Conservation (phyloP, 176 grass and related monocot species). For the Avena atlantica region DNA sequence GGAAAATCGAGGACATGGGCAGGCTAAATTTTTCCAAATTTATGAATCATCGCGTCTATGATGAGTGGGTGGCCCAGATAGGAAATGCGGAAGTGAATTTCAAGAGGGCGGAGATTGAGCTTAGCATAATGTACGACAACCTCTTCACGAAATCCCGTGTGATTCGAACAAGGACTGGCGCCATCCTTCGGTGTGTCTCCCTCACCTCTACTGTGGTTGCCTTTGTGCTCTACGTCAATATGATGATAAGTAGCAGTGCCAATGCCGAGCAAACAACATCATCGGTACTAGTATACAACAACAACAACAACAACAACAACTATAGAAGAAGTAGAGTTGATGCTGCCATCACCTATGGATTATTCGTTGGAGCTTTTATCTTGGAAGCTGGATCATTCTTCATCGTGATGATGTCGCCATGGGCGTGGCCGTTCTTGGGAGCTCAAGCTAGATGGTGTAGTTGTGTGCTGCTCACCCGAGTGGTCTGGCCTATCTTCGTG, state of each 20-base stretch:
- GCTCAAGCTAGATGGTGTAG: background rate
- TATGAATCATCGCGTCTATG: too few relatives aligned
- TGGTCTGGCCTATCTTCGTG: background rate
- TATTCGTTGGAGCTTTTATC: slow-evolving; percentile 15
- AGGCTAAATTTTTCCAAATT: too few relatives aligned
- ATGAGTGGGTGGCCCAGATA: too few relatives aligned
- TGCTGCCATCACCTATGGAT: background rate
- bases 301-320: too few relatives aligned
- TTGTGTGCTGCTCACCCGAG: background rate
- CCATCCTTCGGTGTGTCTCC: background rate
- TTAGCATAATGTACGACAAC: background rate
- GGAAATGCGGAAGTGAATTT: background rate
- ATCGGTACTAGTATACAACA: too few relatives aligned
- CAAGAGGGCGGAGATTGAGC: slow-evolving; percentile 2
- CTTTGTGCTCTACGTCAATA: background rate
- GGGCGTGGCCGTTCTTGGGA: background rate
- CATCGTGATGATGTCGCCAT: background rate
- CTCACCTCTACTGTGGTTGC: background rate
- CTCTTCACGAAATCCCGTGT: slow-evolving; percentile 32
- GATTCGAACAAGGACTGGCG: slow-evolving; percentile 5
- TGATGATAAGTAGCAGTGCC: background rate
- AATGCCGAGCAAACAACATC: background rate
- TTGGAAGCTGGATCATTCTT: background rate
- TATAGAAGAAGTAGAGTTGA: background rate
- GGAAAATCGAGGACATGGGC: too few relatives aligned